Evolutionary conservation across 1,284 basidiomycete species (phyloP), one percentile per base, ranked within the genome.

Genomic region (Ganoderma leucocontextum): DNA sequence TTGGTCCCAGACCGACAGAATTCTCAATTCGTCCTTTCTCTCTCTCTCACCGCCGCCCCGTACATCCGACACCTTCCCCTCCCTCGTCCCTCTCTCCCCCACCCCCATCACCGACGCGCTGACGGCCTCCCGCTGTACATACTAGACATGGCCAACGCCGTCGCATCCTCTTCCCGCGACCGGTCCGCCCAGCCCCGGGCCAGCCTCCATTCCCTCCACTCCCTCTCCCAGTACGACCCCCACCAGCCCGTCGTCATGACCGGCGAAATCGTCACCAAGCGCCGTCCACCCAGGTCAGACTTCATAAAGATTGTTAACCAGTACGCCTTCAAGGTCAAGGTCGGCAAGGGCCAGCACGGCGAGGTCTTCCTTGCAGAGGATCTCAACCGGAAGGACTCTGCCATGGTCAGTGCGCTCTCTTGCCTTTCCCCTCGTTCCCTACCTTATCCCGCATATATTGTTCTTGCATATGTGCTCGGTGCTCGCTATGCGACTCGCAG

Each of bases 321-420:
- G 78, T 95, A 95, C 78, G 81, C 89, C 73, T 89, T 94, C 68
- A 83, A 85, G 66, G 82, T 86, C 64, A 86, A 86, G 75, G 89
- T 96, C 29, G 94, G 94, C 13, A 87, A 86, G 67, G 94, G 94
- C 5, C 93, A 94, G 76, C 94, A 96, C 78, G 94, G 94, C 52
- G 88, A 91, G 75, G 94, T 96, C 66, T 91, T 88, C 77, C 83
- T 91, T 4, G 93, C 92, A 61, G 84, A 85, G 76, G 89, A 92
- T 78, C 81, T 89, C 73, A 78, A 78, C 4, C 79, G 80, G 64
- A 78, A 80, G 68, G 76, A 78, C 69, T 78, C 63, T 61, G 77
- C 80, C 65, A 81, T 84, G 75, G 84, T 83, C 71, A 76, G 82
- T 82, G 36, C 66, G 22, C 68, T 60, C 53, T 41, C 42, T 38